A percentile compares a stretch with the other conserved stretches of the same genome.
These are phyloP conservation scores for Silene noctiflora DNA, from an alignment of 179 eudicot genomes.

Conservation along the genomic window DNA sequence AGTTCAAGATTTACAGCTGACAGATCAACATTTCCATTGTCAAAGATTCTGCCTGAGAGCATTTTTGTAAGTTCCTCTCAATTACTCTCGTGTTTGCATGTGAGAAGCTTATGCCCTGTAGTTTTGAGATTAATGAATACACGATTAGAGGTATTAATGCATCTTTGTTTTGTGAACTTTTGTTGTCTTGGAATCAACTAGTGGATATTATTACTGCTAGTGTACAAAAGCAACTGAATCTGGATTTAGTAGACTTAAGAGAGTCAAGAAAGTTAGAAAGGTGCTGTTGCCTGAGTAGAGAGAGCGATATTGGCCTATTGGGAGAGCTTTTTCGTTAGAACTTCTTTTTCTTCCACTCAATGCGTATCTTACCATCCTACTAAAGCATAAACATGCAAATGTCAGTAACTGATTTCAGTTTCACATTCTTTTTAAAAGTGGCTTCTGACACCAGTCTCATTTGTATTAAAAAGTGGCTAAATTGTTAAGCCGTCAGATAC, in stretches of 20 bases:
- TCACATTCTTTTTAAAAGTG: no score
- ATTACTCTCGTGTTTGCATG: background rate
- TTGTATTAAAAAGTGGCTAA: no score
- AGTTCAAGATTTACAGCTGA: conserved; percentile 46
- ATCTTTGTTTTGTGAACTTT: background rate
- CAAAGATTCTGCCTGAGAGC: conserved; percentile 31
- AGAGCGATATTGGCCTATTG: background rate
- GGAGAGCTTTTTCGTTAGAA: background rate
- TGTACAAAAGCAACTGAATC: background rate
- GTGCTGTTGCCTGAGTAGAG: background rate
- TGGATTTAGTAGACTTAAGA: background rate
- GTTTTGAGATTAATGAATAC: background rate
- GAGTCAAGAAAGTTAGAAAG: background rate
- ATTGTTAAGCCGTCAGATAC: no score
- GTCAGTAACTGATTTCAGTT: no score
- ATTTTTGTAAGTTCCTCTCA: conserved; percentile 50
- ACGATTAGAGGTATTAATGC: background rate
- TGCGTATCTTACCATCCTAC: no score
- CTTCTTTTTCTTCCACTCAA: no score
- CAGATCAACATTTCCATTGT: conserved; percentile 45
- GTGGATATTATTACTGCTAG: conserved; percentile 9
- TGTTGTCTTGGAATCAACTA: background rate
- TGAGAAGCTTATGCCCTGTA: background rate
- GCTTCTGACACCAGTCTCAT: no score
- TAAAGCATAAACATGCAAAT: no score